A percentile compares a stretch with the other conserved stretches of the same genome.
Evolutionary conservation across 345 rosid genomes (phyloP).

Genomic region (Pseudoturritis turrita): DNA sequence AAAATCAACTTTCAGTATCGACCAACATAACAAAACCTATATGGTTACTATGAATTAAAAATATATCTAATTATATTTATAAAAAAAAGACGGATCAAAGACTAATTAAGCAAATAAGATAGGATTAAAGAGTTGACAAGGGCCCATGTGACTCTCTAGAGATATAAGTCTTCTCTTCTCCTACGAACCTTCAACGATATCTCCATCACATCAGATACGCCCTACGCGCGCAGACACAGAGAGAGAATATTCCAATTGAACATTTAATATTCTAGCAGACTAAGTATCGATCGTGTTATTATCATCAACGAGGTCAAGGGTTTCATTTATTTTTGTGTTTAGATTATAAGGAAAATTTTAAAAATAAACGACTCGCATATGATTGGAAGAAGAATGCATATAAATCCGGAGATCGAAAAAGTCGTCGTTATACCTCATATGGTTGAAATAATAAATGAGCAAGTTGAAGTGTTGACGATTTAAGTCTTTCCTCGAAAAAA

Average conservation of each 20-base stretch:
- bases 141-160: not conserved
- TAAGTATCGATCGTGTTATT: not conserved
- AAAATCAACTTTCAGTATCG: too few species aligned
- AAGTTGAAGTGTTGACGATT: constrained; percentile 48
- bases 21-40: too few species aligned
- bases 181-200: constrained; percentile 42
- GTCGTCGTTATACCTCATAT: not conserved
- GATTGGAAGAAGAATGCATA: not conserved
- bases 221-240: not conserved
- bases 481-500: constrained; percentile 6
- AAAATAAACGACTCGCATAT: not conserved
- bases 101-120: not conserved
- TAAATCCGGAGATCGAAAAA: not conserved
- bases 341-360: not conserved
- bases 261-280: not conserved
- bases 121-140: not conserved
- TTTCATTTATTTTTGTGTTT: too few species aligned
- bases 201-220: not conserved
- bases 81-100: too few species aligned
- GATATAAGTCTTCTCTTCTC: not conserved
- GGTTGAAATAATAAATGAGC: constrained; percentile 4
- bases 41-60: too few species aligned
- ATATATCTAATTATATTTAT: too few species aligned
- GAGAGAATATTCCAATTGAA: not conserved
- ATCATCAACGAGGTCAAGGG: not conserved